These are phyloP conservation scores for Dioszegia aurantiaca DNA, from an alignment of 768 basidiomycete species.

Conservation along the genomic window DNA sequence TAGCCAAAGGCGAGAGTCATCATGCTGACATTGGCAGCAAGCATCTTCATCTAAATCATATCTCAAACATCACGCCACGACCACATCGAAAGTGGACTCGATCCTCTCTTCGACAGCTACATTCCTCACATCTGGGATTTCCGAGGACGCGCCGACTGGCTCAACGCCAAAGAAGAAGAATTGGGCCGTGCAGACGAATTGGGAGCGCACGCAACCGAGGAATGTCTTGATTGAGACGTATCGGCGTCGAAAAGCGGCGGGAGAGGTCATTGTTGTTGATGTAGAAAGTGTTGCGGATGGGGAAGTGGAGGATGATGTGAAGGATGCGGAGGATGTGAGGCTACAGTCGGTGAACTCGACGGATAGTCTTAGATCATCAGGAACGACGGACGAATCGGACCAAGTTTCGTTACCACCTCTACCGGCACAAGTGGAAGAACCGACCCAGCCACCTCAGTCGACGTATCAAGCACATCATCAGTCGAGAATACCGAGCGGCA, in stretches of 20 bases:
- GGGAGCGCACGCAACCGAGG: conserved; percentile 44
- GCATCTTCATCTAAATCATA: conserved; percentile 15
- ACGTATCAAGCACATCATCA: not conserved
- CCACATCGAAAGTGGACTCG: conserved; percentile 23
- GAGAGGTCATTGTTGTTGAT: not conserved
- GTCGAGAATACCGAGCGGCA: not conserved
- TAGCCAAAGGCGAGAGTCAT: not conserved
- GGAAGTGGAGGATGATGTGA: not conserved
- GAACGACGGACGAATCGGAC: not conserved
- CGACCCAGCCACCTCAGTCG: not conserved
- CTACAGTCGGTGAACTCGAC: conserved; percentile 2
- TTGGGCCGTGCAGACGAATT: conserved; percentile 40
- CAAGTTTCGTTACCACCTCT: not conserved
- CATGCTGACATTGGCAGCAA: conserved; percentile 1
- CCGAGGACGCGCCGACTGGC: conserved; percentile 48
- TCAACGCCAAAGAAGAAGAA: conserved; percentile 45
- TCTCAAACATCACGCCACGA: conserved; percentile 16
- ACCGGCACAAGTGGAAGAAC: too few species aligned
- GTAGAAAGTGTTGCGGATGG: too few species aligned
- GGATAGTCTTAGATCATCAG: conserved; percentile 10
- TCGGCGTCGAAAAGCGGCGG: conserved; percentile 8
- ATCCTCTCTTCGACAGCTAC: conserved; percentile 28
- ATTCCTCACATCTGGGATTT: conserved; percentile 43
- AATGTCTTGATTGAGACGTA: conserved; percentile 26
- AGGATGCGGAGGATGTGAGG: not conserved